Evolutionary conservation across 2,329 filamentous ascomycete genomes (phyloP).

Genomic region (Colletotrichum echinochloae): DNA sequence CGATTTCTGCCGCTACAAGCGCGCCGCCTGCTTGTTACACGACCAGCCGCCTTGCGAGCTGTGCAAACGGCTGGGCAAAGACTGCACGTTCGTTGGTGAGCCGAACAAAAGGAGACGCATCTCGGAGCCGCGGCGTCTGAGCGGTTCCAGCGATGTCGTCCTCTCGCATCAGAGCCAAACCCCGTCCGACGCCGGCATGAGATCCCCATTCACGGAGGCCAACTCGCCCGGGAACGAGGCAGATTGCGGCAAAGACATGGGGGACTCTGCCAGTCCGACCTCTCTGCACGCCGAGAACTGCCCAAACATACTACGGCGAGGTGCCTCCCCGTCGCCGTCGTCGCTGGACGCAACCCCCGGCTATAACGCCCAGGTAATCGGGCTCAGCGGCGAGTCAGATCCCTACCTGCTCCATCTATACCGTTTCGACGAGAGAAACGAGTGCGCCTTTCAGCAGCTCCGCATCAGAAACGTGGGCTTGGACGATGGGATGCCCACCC

Average conservation of each 20-base stretch:
- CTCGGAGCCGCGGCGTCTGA: constrained; percentile 12
- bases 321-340: not conserved
- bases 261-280: not conserved
- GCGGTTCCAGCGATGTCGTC: not conserved
- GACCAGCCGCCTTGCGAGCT: constrained; percentile 25
- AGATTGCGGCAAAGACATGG: not conserved
- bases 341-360: constrained; percentile 15
- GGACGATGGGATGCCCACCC: constrained; percentile 20
- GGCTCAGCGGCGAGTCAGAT: constrained; percentile 33
- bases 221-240: constrained; percentile 9
- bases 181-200: not conserved
- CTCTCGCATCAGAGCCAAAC: not conserved
- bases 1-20: constrained; percentile 37
- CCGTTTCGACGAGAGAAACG: constrained; percentile 25
- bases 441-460: constrained; percentile 30
- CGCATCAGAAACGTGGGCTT: constrained; percentile 28
- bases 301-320: not conserved
- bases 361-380: constrained; percentile 31
- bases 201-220: constrained; percentile 1
- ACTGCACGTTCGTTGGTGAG: constrained; percentile 30
- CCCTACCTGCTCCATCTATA: constrained; percentile 28
- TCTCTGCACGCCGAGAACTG: not conserved
- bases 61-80: constrained; percentile 23
- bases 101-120: constrained; percentile 25
- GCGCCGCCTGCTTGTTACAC: constrained; percentile 29